Evolutionary conservation across 257 asterid species (phyloP).

Genomic region (Striga asiatica): DNA sequence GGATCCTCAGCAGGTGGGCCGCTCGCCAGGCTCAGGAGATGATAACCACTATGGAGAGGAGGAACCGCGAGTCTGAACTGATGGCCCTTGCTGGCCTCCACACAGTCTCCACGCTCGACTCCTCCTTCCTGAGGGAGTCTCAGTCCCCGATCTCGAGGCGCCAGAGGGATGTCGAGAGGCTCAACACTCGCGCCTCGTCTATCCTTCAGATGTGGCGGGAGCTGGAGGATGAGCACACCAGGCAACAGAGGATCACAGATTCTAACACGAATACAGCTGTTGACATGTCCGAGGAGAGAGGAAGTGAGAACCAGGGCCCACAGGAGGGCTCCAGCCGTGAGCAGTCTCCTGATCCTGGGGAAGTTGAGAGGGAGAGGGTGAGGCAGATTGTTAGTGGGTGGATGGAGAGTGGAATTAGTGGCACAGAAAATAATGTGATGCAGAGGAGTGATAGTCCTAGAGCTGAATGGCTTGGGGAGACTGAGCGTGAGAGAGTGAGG

Average conservation of each 20-base stretch:
- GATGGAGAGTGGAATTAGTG: constrained; percentile 87
- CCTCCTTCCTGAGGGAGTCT: constrained; percentile 85
- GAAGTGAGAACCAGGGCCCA: constrained; percentile 50
- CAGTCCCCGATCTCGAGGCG: constrained; percentile 70
- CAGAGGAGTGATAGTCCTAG: constrained; percentile 59
- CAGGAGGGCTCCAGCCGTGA: constrained; percentile 74
- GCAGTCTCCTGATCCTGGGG: constrained; percentile 87
- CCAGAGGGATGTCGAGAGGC: constrained; percentile 74
- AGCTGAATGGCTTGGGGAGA: constrained; percentile 90
- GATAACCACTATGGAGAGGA: constrained; percentile 90
- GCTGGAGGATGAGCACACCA: constrained; percentile 78
- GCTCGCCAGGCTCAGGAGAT: constrained; percentile 93
- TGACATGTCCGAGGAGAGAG: constrained; percentile 51
- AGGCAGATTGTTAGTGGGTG: constrained; percentile 94
- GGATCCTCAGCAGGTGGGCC: constrained; percentile 85
- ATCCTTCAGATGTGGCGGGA: constrained; percentile 96
- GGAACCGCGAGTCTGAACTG: constrained; percentile 83
- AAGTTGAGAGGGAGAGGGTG: constrained; percentile 86
- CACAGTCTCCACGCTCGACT: constrained; percentile 85
- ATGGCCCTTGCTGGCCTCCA: constrained; percentile 90
- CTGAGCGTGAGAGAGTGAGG: constrained; percentile 93
- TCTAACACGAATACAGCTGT: constrained; percentile 46
- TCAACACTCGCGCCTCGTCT: constrained; percentile 65
- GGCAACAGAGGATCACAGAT: constrained; percentile 47
- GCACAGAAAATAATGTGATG: constrained; percentile 44